These are phyloP conservation scores for Saccharomyces cerevisiae DNA, from an alignment of 805 yeast genomes.

Conservation along the genomic window DNA sequence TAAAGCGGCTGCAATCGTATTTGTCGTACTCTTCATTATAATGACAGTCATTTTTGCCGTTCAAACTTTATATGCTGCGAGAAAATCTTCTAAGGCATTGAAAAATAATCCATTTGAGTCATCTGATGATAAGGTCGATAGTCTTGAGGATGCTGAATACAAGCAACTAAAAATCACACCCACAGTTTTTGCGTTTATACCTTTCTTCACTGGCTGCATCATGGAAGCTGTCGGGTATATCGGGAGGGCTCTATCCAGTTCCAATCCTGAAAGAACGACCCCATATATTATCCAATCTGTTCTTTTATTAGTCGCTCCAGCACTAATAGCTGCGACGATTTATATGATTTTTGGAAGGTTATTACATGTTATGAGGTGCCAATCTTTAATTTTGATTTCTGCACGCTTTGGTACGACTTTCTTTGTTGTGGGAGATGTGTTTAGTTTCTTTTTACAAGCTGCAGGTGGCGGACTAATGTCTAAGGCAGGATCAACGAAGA, in stretches of 20 bases:
- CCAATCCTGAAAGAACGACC: slow-evolving; percentile 2
- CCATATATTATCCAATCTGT: slow-evolving; percentile 21
- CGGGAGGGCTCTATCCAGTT: slow-evolving; percentile 11
- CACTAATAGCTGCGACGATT: slow-evolving; percentile 25
- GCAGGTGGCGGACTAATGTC: slow-evolving; percentile 27
- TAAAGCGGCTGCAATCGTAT: slow-evolving; percentile 7
- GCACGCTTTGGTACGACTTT: slow-evolving; percentile 16
- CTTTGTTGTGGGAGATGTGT: slow-evolving; percentile 25
- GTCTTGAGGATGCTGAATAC: no score
- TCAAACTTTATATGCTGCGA: no score
- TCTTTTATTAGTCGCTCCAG: slow-evolving; percentile 25
- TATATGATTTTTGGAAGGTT: slow-evolving; percentile 25
- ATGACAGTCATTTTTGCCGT: neutral
- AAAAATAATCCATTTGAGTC: no score
- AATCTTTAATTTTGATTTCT: slow-evolving; percentile 6
- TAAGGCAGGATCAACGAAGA: neutral
- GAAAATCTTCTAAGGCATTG: no score
- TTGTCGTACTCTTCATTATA: slow-evolving; percentile 3
- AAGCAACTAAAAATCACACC: no score
- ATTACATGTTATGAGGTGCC: slow-evolving; percentile 6
- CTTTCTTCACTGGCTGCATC: slow-evolving; percentile 14
- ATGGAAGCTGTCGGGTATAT: slow-evolving; percentile 21
- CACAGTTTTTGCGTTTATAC: neutral
- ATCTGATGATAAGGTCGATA: no score
- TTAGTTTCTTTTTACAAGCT: slow-evolving; percentile 24